These are phyloP conservation scores for Microbotryomycetes sp. DNA, from an alignment of 1,284 basidiomycete genomes.

Conservation along the genomic window DNA sequence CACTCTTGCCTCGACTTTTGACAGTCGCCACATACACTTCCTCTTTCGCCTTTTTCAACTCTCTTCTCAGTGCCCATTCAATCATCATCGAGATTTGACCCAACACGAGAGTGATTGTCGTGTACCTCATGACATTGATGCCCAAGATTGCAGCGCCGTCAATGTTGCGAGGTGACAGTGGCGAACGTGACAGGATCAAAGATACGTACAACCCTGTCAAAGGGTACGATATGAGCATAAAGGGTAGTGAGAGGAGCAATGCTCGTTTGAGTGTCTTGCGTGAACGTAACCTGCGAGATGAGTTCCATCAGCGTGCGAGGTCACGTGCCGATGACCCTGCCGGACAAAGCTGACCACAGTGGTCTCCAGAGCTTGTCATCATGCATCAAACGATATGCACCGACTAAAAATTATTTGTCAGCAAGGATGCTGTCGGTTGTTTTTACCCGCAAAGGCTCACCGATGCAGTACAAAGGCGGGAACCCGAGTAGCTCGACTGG, in stretches of 20 bases:
- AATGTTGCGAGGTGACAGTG: conserved; percentile 25
- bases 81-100: conserved; percentile 30
- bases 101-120: conserved; percentile 20
- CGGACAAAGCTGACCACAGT: conserved; percentile 33
- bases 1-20: conserved; percentile 32
- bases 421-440: no score
- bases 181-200: conserved; percentile 32
- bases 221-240: conserved; percentile 17
- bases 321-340: no score
- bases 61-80: conserved; percentile 30
- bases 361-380: conserved; percentile 30
- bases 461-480: conserved; percentile 30
- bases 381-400: conserved; percentile 33
- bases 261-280: conserved; percentile 16
- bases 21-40: conserved; percentile 36
- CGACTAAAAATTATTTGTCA: conserved; percentile 23
- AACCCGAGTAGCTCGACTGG: conserved; percentile 31
- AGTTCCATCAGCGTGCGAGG: neutral
- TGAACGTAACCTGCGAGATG: conserved; percentile 6
- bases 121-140: conserved; percentile 20
- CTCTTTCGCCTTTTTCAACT: conserved; percentile 26
- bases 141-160: conserved; percentile 29
- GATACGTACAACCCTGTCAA: conserved; percentile 32
- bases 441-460: conserved; percentile 2
- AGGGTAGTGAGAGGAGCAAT: conserved; percentile 13